Conservation (phyloP, 495 filamentous ascomycete genomes). For the Cladorrhinum samala region DNA sequence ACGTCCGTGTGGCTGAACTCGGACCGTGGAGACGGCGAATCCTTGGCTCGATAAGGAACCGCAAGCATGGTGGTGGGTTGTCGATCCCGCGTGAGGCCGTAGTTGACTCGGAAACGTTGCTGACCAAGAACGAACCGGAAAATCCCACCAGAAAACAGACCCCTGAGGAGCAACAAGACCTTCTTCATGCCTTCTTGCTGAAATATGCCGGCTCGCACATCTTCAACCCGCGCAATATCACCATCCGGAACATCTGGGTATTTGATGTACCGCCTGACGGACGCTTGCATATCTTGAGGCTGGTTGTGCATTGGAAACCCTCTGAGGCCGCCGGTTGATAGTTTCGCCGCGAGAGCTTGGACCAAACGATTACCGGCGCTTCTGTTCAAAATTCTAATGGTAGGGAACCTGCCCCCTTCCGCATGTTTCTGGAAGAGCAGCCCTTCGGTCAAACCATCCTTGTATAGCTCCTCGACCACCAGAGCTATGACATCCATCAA, state of each 20-base stretch:
- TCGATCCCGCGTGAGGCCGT: slow-evolving; percentile 49
- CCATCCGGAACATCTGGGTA: slow-evolving; percentile 19
- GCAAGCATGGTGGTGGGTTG: slow-evolving; percentile 47
- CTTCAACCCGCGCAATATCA: slow-evolving; percentile 31
- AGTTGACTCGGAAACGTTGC: slow-evolving; percentile 65
- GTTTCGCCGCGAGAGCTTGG: slow-evolving; percentile 20
- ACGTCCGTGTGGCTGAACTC: slow-evolving; percentile 75
- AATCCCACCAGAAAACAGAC: slow-evolving; percentile 53
- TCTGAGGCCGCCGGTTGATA: slow-evolving; percentile 35
- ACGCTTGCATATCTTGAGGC: slow-evolving; percentile 23
- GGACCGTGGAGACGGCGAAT: slow-evolving; percentile 52
- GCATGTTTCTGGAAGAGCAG: slow-evolving; percentile 10
- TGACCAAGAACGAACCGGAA: slow-evolving; percentile 48
- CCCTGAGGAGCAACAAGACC: slow-evolving; percentile 51
- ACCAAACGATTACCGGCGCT: slow-evolving; percentile 31
- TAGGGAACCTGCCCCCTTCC: slow-evolving; percentile 31
- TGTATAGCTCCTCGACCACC: slow-evolving; percentile 21
- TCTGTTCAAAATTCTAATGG: slow-evolving; percentile 36
- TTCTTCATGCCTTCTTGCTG: slow-evolving; percentile 25
- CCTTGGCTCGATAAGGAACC: slow-evolving; percentile 69
- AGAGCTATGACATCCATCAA: slow-evolving; percentile 34
- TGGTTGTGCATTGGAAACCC: slow-evolving; percentile 41
- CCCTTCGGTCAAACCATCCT: slow-evolving; percentile 12
- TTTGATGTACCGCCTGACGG: slow-evolving; percentile 41
- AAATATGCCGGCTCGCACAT: slow-evolving; percentile 31